These are phyloP conservation scores for Xylaria sp. DNA, from an alignment of 2,329 filamentous ascomycete genomes.

Conservation along the genomic window DNA sequence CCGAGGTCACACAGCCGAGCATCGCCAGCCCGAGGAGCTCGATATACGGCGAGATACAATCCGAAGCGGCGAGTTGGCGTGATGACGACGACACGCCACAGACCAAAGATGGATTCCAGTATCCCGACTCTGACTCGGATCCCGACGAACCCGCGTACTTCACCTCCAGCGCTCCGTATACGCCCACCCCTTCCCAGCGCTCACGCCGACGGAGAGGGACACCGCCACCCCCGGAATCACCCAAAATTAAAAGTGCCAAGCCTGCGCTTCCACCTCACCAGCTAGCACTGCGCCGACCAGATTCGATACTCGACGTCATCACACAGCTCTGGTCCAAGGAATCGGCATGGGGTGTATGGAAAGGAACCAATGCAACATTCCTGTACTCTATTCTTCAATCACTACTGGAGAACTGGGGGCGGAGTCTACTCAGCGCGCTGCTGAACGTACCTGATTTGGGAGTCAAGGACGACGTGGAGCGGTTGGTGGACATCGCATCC, in stretches of 20 bases:
- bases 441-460: constrained; percentile 89
- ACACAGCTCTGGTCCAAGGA: constrained; percentile 90
- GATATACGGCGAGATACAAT: constrained; percentile 49
- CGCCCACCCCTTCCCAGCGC: constrained; percentile 60
- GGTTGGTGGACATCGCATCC: constrained; percentile 76
- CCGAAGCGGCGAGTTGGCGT: constrained; percentile 31
- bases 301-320: constrained; percentile 87
- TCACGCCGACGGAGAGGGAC: constrained; percentile 49
- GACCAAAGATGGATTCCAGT: constrained; percentile 36
- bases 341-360: constrained; percentile 93
- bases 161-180: constrained; percentile 69
- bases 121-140: constrained; percentile 72
- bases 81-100: neutral
- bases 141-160: constrained; percentile 87
- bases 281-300: constrained; percentile 76
- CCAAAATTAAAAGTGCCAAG: constrained; percentile 51
- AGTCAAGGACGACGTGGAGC: constrained; percentile 78
- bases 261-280: constrained; percentile 62
- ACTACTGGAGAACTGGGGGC: constrained; percentile 89
- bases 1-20: constrained; percentile 46
- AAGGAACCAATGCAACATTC: constrained; percentile 91
- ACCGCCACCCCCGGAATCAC: constrained; percentile 47
- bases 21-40: constrained; percentile 50
- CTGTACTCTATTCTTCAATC: constrained; percentile 88
- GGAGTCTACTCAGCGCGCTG: constrained; percentile 88